These are phyloP conservation scores for Candida labiduridarum DNA, from an alignment of 1,139 yeast species.

Conservation along the genomic window DNA sequence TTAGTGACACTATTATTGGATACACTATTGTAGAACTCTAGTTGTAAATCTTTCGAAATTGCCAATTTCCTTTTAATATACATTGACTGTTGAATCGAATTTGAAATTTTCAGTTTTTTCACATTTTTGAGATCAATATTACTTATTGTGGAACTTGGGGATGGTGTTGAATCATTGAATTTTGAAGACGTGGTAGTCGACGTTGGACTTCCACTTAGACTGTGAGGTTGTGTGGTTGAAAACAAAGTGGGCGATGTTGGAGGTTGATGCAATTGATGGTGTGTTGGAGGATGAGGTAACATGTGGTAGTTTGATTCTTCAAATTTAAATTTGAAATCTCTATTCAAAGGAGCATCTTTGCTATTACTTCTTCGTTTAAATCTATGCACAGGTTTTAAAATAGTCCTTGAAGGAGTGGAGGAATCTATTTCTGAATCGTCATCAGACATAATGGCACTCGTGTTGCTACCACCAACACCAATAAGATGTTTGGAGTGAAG, in stretches of 20 bases:
- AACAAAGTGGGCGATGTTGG: constrained; percentile 17
- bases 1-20: neutral
- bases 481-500: constrained; percentile 3
- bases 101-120: constrained; percentile 17
- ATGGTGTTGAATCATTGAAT: constrained; percentile 9
- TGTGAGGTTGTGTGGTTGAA: constrained; percentile 21
- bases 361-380: constrained; percentile 15
- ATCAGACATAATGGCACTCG: constrained; percentile 32
- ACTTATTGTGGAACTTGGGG: neutral
- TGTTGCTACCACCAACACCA: constrained; percentile 8
- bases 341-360: constrained; percentile 20
- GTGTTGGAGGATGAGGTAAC: constrained; percentile 8
- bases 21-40: constrained; percentile 28
- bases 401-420: constrained; percentile 19
- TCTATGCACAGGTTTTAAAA: constrained; percentile 21
- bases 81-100: constrained; percentile 24
- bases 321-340: constrained; percentile 37
- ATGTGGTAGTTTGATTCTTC: constrained; percentile 17
- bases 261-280: constrained; percentile 11
- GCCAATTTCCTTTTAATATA: constrained; percentile 34
- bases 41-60: constrained; percentile 42
- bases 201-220: constrained; percentile 17
- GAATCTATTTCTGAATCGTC: constrained; percentile 38
- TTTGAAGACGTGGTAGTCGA: constrained; percentile 4
- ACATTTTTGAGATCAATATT: constrained; percentile 2